phyloP scores from a whole-genome alignment of 2,329 filamentous ascomycete genomes.

The Pseudopyricularia cyperi region DNA sequence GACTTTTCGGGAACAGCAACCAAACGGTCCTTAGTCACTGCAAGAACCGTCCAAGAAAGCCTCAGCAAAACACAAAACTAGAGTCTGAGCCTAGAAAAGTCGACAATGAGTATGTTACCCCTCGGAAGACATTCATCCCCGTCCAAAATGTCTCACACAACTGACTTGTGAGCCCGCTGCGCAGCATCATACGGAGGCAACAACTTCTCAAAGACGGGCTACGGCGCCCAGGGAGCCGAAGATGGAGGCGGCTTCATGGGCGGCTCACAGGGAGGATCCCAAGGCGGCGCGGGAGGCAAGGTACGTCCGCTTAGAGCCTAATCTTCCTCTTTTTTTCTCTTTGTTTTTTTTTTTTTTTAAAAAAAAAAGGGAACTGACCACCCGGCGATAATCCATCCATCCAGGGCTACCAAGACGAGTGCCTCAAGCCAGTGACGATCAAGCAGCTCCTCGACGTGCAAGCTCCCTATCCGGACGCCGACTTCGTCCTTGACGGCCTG shows the following conservation, averaged over 20 bases:
- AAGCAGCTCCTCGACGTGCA: slow-evolving; percentile 83
- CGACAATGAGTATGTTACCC: not conserved
- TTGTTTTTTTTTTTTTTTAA: not conserved
- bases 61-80: no score
- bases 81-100: no score
- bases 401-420: slow-evolving; percentile 64
- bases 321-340: not conserved
- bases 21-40: no score
- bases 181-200: slow-evolving; percentile 31
- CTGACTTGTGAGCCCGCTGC: not conserved
- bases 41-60: no score
- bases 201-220: slow-evolving; percentile 32
- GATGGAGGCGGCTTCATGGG: slow-evolving; percentile 51
- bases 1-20: no score
- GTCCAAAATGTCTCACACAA: not conserved
- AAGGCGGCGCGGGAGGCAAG: slow-evolving; percentile 28
- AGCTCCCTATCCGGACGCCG: slow-evolving; percentile 56
- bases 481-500: slow-evolving; percentile 72
- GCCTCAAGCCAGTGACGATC: slow-evolving; percentile 84
- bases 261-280: slow-evolving; percentile 43
- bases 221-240: slow-evolving; percentile 42
- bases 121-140: not conserved
- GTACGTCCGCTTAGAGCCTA: slow-evolving; percentile 14
- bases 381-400: not conserved
- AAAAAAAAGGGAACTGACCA: not conserved